Evolutionary conservation across 2,329 filamentous ascomycete genomes (phyloP), one percentile per base, ranked within the genome.

Genomic region (Calonectria montana): DNA sequence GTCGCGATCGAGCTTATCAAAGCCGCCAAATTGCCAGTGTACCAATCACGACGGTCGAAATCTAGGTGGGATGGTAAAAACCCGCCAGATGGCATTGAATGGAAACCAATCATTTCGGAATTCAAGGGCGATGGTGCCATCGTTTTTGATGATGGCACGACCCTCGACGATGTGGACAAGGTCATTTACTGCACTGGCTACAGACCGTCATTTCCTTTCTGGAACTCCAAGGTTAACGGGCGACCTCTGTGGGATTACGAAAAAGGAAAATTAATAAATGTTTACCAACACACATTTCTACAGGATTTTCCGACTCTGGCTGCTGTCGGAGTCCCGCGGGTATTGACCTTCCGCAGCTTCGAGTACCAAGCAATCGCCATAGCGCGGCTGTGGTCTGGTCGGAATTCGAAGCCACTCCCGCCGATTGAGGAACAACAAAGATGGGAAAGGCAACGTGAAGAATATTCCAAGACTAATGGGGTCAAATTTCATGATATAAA

Each of bases 321-420:
- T 0, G 80, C 90, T 13, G 84, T 91, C 0, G 89, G 89, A 0
- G 76, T 90, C 7, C 88, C 88, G 2, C 84, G 88, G 0, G 85
- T 86, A 0, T 77, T 88, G 15, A 89, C 88, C 0, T 90, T 90
- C 69, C 80, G 88, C 8, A 87, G 86, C 41, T 90, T 90, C 72
- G 88, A 90, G 77, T 90, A 90, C 72, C 88, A 90, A 76, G 88
- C 87, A 2, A 81, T 90, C 47, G 87, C 88, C 1, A 79, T 90
- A 0, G 88, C 88, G 3, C 82, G 88, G 2, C 74, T 89, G 0
- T 89, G 86, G 74, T 80, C 87, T 0, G 82, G 82, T 0, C 81
- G 88, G 16, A 84, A 86, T 35, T 75, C 82, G 0, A 68, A 74
- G 0, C 59, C 81, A 3, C 81, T 90, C 4, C 87, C 88, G 0